Evolutionary conservation across 108 stramenopile species (phyloP), one percentile per base, ranked within the genome.

Genomic region (Nitzschia inconspicua): DNA sequence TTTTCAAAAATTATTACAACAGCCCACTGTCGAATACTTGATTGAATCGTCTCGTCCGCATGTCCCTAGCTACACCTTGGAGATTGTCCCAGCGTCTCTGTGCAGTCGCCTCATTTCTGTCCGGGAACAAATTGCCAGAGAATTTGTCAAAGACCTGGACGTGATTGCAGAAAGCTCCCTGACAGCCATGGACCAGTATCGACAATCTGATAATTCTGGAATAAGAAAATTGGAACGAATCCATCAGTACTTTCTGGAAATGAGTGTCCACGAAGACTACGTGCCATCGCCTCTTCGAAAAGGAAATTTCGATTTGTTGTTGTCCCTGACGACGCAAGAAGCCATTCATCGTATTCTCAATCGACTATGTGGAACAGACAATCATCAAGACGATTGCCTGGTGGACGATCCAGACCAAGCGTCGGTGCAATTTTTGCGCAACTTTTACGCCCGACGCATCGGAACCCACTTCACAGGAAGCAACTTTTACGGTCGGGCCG

Each of bases 301-400:
- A 46, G 82, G 85, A 10, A 90, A 83, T 57, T 90, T 90, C 50
- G 89, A 90, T 65, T 52, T 90, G 36, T 44, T 90, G n/a, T 59
- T 72, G 30, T 57, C 75, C 34, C 51, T 87, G 39, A 59, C 73
- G 18, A 83, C 83, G 8, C 81, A 85, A 54, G 75, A 76, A 52
- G 64, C 76, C 50, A 67, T 90, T 13, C 65, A 80, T 48, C 71
- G 84, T 18, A 63, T 88, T 8, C 34, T 91, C 11, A 60, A 52
- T 32, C 28, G 51, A 52, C 35, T n/a, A n/a, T n/a, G n/a, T 30
- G 51, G 26, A 52, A 32, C 26, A n/a, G 29, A 70, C 28, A 35
- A 42, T 53, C 25, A 48, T 14, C 34, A 62, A 30, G 78, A 51
- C 19, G 71, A 54, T 60, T 50, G 43, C 43, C 28, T 30, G 59